Evolutionary conservation across 805 yeast genomes (phyloP), one percentile per base, ranked within the genome.

Genomic region (Yarrowia hollandica): DNA sequence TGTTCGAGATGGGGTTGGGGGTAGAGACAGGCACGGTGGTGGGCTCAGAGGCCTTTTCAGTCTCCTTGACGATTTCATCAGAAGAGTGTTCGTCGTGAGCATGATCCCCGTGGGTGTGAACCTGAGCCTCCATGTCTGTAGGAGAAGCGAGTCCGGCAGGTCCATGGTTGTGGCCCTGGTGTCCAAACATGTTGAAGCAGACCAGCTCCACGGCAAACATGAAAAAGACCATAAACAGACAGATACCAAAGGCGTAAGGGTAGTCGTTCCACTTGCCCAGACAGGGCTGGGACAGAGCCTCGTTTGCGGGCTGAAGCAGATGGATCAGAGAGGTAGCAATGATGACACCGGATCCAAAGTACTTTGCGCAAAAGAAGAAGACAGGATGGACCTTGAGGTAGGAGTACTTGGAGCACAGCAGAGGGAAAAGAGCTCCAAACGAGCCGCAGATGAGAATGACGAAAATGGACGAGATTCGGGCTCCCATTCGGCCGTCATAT

Each of bases 281-380:
- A 31, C 66, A 65, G 18, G 57, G 61, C 28, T 57, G 54, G 2
- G 64, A 34, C 6, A 66, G 61, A 2, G 64, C 62, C 38, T 66
- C 60, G 61, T 72, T 72, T 3, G 75, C 73, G 1, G 75, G 75
- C 48, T 72, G 74, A 63, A 85, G 72, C 60, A 85, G 70, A 71
- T 86, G 92, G 61, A 86, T 79, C 65, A 84, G 86, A 0, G 90
- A 88, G 7, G 92, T 86, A 10, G 91, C 86, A 3, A 86, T 75
- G 64, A 86, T 86, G 44, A 86, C 91, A 56, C 92, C 92, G 4
- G 89, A 79, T 65, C 92, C 92, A 65, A 85, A 85, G 73, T 77
- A 80, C 16, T 70, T 62, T 21, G 72, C 72, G 34, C 69, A 61
- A 15, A 64, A 23, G 60, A 69, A 81, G 69, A 64, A 68, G 23